These are phyloP conservation scores for Boletus sp. DNA, from an alignment of 768 basidiomycete species.

Conservation along the genomic window DNA sequence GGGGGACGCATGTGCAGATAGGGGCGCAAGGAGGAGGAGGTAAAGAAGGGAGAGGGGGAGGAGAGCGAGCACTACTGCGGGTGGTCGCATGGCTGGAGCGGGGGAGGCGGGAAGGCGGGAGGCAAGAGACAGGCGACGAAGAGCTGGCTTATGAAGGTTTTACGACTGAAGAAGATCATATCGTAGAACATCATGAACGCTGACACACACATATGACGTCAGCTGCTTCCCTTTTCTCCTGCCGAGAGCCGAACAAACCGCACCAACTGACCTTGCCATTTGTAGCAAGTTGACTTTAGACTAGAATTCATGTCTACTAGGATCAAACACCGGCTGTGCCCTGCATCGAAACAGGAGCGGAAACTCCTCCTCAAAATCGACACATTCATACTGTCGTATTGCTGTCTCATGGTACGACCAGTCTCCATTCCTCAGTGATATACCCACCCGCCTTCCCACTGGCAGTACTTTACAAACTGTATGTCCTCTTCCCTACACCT, in stretches of 20 bases:
- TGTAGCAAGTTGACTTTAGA: neutral
- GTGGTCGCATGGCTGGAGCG: conserved; percentile 7
- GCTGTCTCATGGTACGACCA: conserved; percentile 58
- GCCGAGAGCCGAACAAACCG: neutral
- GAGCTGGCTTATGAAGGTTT: conserved; percentile 14
- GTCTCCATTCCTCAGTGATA: conserved; percentile 2
- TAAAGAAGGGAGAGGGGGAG: neutral
- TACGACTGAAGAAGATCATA: neutral
- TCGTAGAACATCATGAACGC: neutral
- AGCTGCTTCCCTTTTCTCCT: neutral
- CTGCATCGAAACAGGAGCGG: conserved; percentile 36
- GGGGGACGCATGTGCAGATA: conserved; percentile 15
- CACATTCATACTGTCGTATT: conserved; percentile 68
- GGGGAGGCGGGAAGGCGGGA: no score
- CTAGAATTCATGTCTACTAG: neutral
- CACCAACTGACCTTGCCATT: neutral
- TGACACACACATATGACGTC: conserved; percentile 12
- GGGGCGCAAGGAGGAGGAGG: conserved; percentile 13
- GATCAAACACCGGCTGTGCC: neutral
- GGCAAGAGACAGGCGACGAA: neutral
- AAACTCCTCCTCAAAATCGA: conserved; percentile 59
- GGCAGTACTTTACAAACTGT: conserved; percentile 71
- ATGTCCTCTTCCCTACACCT: conserved; percentile 10
- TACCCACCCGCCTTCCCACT: neutral
- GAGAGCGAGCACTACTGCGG: neutral